Percentiles rank a stretch among this genome's conserved stretches.
These are phyloP conservation scores for Pseudogymnoascus sp. DNA, from an alignment of 2,329 filamentous ascomycete species.

Conservation along the genomic window DNA sequence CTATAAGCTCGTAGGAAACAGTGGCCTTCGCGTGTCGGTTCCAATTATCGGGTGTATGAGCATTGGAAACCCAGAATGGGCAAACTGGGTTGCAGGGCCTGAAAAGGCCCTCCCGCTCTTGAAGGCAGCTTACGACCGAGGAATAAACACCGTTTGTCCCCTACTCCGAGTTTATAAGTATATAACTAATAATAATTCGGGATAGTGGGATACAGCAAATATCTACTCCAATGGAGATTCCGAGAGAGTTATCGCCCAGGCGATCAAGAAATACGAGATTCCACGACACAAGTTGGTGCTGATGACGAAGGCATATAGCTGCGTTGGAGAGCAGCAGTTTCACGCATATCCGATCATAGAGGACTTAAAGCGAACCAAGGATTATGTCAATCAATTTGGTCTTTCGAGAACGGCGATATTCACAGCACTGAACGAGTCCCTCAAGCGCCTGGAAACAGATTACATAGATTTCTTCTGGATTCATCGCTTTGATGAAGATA, in stretches of 20 bases:
- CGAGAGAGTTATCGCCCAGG: conserved; percentile 49
- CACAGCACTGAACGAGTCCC: conserved; percentile 54
- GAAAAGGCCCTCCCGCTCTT: conserved; percentile 51
- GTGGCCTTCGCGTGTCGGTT: conserved; percentile 54
- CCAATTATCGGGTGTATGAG: conserved; percentile 60
- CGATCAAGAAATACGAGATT: conserved; percentile 52
- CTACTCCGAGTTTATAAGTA: conserved; percentile 38
- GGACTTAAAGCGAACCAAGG: conserved; percentile 34
- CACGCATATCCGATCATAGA: conserved; percentile 24
- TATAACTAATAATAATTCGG: conserved; percentile 31
- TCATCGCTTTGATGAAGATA: conserved; percentile 47
- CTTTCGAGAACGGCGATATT: conserved; percentile 59
- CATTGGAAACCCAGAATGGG: conserved; percentile 46
- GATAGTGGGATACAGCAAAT: conserved; percentile 43
- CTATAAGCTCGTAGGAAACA: conserved; percentile 50
- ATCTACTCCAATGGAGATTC: conserved; percentile 50
- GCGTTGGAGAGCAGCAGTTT: conserved; percentile 39
- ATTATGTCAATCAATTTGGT: conserved; percentile 40
- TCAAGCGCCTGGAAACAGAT: conserved; percentile 44
- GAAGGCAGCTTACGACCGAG: conserved; percentile 56
- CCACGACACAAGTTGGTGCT: conserved; percentile 51
- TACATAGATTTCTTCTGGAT: conserved; percentile 58
- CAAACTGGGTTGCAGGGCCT: conserved; percentile 52
- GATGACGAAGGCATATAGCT: conserved; percentile 47
- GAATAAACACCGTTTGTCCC: conserved; percentile 45